Evolutionary conservation across 2,329 filamentous ascomycete genomes (phyloP).

Genomic region (Lasiodiplodia sp.): DNA sequence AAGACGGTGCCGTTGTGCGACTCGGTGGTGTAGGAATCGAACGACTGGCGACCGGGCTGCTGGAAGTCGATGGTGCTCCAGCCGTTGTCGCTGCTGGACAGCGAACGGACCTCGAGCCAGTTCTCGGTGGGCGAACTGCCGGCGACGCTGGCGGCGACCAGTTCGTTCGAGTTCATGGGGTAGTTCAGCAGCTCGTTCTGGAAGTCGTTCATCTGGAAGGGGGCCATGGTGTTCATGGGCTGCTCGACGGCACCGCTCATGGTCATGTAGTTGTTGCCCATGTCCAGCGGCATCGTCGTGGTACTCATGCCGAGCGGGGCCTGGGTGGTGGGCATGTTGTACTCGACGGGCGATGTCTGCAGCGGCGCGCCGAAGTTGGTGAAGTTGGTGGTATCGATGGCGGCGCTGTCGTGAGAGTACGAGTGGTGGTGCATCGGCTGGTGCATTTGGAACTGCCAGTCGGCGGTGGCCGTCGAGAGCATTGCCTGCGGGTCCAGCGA

Average conservation of each 20-base stretch:
- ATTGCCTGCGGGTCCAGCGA: conserved; percentile 46
- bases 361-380: conserved; percentile 43
- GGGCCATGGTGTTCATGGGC: conserved; percentile 51
- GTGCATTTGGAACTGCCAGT: conserved; percentile 50
- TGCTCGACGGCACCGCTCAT: conserved; percentile 50
- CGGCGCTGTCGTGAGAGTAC: conserved; percentile 43
- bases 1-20: conserved; percentile 71
- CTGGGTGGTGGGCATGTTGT: conserved; percentile 50
- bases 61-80: conserved; percentile 81
- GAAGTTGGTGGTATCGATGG: conserved; percentile 49
- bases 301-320: conserved; percentile 35
- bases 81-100: conserved; percentile 85
- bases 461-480: conserved; percentile 50
- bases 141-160: conserved; percentile 44
- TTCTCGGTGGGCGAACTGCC: conserved; percentile 66
- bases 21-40: conserved; percentile 68
- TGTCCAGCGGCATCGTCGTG: conserved; percentile 51
- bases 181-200: conserved; percentile 68
- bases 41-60: conserved; percentile 64
- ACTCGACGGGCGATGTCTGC: conserved; percentile 56
- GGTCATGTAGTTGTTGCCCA: conserved; percentile 48
- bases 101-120: conserved; percentile 84
- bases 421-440: conserved; percentile 41
- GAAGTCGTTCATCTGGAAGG: conserved; percentile 69
- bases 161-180: conserved; percentile 59